A percentile compares a stretch with the other conserved stretches of the same genome.
Evolutionary conservation across 2,329 filamentous ascomycete species (phyloP).

Genomic region (Purpureocillium lavendulum): DNA sequence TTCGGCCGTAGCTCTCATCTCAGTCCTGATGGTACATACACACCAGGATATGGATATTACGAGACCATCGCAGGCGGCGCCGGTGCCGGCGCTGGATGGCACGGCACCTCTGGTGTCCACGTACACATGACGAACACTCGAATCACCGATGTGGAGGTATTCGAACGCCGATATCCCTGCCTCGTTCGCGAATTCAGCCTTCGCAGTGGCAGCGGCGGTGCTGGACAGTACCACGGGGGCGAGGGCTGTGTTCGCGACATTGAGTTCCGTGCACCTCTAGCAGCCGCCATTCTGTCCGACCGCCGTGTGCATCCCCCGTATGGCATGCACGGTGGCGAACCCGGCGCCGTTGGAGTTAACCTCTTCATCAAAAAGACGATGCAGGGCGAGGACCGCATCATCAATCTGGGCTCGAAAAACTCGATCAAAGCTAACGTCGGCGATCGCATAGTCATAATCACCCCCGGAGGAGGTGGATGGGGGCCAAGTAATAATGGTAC

Average conservation of each 20-base stretch:
- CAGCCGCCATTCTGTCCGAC: slow-evolving; percentile 73
- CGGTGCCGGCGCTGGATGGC: slow-evolving; percentile 65
- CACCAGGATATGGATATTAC: slow-evolving; percentile 81
- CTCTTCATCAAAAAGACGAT: too few relatives aligned
- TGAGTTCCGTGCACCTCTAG: slow-evolving; percentile 69
- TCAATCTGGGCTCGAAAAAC: too few relatives aligned
- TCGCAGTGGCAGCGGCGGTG: slow-evolving; percentile 44
- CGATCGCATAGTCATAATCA: too few relatives aligned
- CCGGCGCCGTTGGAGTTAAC: slow-evolving; percentile 73
- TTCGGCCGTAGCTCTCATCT: slow-evolving; percentile 68
- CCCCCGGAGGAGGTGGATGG: too few relatives aligned
- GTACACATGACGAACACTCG: slow-evolving; percentile 82
- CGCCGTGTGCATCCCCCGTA: slow-evolving; percentile 66
- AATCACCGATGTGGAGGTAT: slow-evolving; percentile 73
- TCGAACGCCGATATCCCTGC: slow-evolving; percentile 64
- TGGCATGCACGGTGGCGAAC: slow-evolving; percentile 71
- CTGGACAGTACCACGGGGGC: slow-evolving; percentile 59
- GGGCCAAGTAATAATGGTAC: too few relatives aligned
- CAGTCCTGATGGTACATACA: slow-evolving; percentile 34
- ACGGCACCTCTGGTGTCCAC: slow-evolving; percentile 69
- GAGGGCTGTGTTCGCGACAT: slow-evolving; percentile 73
- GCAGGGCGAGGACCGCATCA: too few relatives aligned
- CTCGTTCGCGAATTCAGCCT: slow-evolving; percentile 63
- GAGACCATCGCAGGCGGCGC: slow-evolving; percentile 75
- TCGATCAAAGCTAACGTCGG: too few relatives aligned